Conservation (phyloP, 352 stramenopile species). For the Pythium apleroticum region DNA sequence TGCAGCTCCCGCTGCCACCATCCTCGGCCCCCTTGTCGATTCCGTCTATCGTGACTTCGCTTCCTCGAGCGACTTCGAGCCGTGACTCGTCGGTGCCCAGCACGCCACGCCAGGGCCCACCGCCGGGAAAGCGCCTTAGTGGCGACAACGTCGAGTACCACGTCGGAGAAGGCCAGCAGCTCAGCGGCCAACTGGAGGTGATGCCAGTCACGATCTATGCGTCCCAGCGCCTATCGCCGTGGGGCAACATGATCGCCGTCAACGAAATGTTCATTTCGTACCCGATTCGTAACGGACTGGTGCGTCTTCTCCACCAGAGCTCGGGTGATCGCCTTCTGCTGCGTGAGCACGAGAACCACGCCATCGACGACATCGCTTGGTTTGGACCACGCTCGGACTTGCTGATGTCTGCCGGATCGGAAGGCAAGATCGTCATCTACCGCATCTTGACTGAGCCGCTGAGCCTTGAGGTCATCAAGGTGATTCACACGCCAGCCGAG, state of each 20-base stretch:
- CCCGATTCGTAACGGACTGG: constrained; percentile 80
- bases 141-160: constrained; percentile 62
- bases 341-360: constrained; percentile 72
- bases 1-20: constrained; percentile 35
- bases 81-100: constrained; percentile 41
- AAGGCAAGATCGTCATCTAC: constrained; percentile 78
- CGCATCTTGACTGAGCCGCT: constrained; percentile 67
- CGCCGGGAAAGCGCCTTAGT: constrained; percentile 47
- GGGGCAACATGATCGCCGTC: constrained; percentile 75
- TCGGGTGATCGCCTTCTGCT: constrained; percentile 73
- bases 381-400: constrained; percentile 74
- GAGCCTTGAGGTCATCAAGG: constrained; percentile 65
- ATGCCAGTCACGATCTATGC: constrained; percentile 83
- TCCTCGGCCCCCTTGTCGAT: constrained; percentile 30
- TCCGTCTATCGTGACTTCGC: constrained; percentile 14
- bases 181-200: constrained; percentile 73
- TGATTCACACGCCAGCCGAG: constrained; percentile 55
- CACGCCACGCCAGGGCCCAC: constrained; percentile 39
- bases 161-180: constrained; percentile 35
- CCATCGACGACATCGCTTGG: constrained; percentile 73
- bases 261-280: constrained; percentile 88
- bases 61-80: constrained; percentile 20
- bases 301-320: constrained; percentile 82
- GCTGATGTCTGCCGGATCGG: constrained; percentile 59
- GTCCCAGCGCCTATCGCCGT: constrained; percentile 69